Evolutionary conservation across 164 flowering plant species (phyloP).

Genomic region (Vitis rotundifolia): DNA sequence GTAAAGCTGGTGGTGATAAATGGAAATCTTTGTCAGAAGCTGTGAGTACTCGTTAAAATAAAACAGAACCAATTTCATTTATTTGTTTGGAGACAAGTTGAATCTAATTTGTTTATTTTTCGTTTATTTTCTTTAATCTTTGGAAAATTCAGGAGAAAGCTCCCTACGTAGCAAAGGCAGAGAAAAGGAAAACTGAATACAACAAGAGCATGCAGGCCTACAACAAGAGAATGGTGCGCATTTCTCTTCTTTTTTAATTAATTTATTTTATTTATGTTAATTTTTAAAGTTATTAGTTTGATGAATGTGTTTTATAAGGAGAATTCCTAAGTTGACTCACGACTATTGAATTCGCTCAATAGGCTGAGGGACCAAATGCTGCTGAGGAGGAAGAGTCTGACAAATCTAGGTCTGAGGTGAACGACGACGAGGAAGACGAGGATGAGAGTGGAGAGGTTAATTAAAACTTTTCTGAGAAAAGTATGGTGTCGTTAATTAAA

Average conservation of each 20-base stretch:
- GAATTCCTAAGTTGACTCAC: no score
- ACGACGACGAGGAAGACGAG: constrained; percentile 44
- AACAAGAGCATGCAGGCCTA: constrained; percentile 52
- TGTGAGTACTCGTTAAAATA: constrained; percentile 30
- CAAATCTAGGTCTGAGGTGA: constrained; percentile 52
- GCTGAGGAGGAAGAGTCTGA: constrained; percentile 51
- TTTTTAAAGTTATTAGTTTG: not conserved
- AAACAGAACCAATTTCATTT: not conserved
- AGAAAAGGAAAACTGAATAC: constrained; percentile 64
- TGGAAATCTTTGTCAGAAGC: constrained; percentile 71
- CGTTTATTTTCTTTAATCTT: not conserved
- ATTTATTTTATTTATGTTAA: not conserved
- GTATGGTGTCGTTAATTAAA: not conserved
- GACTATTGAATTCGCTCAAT: not conserved
- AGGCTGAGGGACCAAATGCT: constrained; percentile 33
- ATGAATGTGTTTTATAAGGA: not conserved
- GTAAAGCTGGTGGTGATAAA: constrained; percentile 85
- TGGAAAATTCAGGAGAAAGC: constrained; percentile 55
- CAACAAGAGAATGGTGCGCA: constrained; percentile 47
- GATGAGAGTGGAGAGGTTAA: constrained; percentile 47
- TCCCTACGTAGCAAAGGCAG: constrained; percentile 57
- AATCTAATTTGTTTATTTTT: not conserved
- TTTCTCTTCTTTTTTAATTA: not conserved
- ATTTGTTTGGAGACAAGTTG: not conserved
- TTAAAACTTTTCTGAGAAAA: not conserved